Evolutionary conservation across 495 filamentous ascomycete species (phyloP), one percentile per base, ranked within the genome.

Genomic region (Trypethelium eluteriae): DNA sequence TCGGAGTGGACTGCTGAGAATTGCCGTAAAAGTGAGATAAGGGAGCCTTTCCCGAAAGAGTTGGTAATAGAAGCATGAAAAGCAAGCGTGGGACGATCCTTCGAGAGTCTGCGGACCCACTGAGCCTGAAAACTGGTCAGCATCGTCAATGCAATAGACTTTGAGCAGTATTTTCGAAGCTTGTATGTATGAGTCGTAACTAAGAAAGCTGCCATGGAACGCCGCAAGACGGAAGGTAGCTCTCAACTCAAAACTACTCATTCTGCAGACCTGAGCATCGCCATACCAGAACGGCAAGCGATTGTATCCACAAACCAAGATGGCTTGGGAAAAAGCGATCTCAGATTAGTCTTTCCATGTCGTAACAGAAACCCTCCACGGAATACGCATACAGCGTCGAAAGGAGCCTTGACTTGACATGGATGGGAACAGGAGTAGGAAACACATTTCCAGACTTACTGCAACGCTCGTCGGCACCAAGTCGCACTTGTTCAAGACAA

Each of bases 401-500:
- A 84, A 89, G 86, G 83, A 83, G 86, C 86, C 94, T 93, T 98
- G 94, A 98, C 94, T 89, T 89, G 62, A 32, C 38, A 47, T 59
- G 61, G 18, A 38, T 53, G 25, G 25, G 25, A 25, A 38, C 2
- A 38, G 38, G 63, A 39, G 44, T 39, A 59, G 63, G 39, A 68
- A 70, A 61, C 53, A 34, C 18, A 64, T 50, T 57, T 34, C 18
- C 39, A 14, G 11, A 92, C 94, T 89, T 90, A 98, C 94, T 74
- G 92, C 94, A 72, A 94, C 89, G 68, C 83, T 85, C 5, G 92
- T 93, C 1, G 95, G 95, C n/a, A 98, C 89, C 64, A 98, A 79
- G 77, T 98, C 94, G 70, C 90, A 91, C 81, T 98, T 98, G 77
- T 98, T 98, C 63, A 98, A 72, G 1, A 98, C 87, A 69, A 95